A percentile compares a stretch with the other conserved stretches of the same genome.
Conservation (phyloP, 106 monocot genomes). For the Phalaenopsis aphrodite region DNA sequence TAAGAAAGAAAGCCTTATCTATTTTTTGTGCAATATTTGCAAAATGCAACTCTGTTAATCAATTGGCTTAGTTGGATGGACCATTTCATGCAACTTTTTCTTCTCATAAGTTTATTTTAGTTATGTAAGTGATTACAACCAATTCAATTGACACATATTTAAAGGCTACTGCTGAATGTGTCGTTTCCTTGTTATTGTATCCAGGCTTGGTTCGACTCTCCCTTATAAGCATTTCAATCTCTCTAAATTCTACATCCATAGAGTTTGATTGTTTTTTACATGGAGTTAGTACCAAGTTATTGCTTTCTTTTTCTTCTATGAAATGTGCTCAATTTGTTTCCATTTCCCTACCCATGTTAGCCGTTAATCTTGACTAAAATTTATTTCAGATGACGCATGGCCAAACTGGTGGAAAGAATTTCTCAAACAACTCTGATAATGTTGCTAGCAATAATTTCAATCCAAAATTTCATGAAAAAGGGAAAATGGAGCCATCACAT, state of each 20-base stretch:
- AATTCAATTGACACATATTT: neutral
- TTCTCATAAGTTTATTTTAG: neutral
- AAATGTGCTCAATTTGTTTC: neutral
- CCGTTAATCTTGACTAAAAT: neutral
- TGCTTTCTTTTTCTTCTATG: neutral
- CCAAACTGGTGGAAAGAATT: slow-evolving; percentile 3
- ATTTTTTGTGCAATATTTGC: no score
- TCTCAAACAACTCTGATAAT: slow-evolving; percentile 3
- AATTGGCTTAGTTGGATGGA: neutral
- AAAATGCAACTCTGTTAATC: neutral
- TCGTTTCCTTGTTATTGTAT: neutral
- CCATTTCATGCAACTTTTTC: neutral
- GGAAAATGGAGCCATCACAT: neutral
- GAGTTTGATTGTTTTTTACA: neutral
- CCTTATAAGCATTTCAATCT: neutral
- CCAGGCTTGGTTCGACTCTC: neutral
- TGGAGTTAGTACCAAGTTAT: neutral
- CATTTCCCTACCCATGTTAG: neutral
- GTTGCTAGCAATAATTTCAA: neutral
- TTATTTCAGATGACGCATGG: neutral
- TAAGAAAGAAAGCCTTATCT: no score
- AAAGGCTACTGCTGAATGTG: neutral
- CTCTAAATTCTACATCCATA: neutral
- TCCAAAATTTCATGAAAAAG: neutral
- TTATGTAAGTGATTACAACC: neutral